Conservation (phyloP, 495 filamentous ascomycete genomes). For the Chaetomium cochliodes region DNA sequence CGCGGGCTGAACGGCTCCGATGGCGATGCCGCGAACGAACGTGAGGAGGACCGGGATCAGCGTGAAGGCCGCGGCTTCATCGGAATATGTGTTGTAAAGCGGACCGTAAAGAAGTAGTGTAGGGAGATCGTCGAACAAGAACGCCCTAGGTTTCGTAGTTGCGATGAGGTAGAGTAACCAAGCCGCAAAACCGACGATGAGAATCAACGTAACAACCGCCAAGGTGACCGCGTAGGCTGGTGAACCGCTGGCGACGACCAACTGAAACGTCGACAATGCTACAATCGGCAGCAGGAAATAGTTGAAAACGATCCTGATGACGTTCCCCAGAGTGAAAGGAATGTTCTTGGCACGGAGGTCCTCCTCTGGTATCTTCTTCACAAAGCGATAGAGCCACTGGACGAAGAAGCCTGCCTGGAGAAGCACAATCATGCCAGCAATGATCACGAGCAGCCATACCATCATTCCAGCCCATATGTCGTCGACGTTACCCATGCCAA, state of each 20-base stretch:
- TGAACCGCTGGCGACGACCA: conserved; percentile 70
- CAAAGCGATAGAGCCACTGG: conserved; percentile 69
- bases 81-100: conserved; percentile 97
- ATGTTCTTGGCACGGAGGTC: conserved; percentile 88
- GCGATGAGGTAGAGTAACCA: conserved; percentile 80
- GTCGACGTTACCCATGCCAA: conserved; percentile 71
- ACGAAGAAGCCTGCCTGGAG: conserved; percentile 73
- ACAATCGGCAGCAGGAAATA: conserved; percentile 87
- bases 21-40: conserved; percentile 79
- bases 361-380: conserved; percentile 72
- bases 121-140: conserved; percentile 87
- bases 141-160: conserved; percentile 74
- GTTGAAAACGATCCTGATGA: conserved; percentile 86
- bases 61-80: conserved; percentile 79
- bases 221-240: conserved; percentile 66
- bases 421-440: conserved; percentile 64
- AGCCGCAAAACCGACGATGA: conserved; percentile 67
- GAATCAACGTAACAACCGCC: conserved; percentile 69
- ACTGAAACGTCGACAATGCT: conserved; percentile 82
- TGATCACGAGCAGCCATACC: conserved; percentile 76
- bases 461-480: conserved; percentile 95
- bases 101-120: conserved; percentile 89
- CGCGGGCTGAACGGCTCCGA: conserved; percentile 89
- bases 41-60: conserved; percentile 80
- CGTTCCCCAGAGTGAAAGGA: conserved; percentile 85